Base-by-base conservation (phyloP, 2,329 filamentous ascomycete genomes). In the Ceratocystiopsis sp. region DNA sequence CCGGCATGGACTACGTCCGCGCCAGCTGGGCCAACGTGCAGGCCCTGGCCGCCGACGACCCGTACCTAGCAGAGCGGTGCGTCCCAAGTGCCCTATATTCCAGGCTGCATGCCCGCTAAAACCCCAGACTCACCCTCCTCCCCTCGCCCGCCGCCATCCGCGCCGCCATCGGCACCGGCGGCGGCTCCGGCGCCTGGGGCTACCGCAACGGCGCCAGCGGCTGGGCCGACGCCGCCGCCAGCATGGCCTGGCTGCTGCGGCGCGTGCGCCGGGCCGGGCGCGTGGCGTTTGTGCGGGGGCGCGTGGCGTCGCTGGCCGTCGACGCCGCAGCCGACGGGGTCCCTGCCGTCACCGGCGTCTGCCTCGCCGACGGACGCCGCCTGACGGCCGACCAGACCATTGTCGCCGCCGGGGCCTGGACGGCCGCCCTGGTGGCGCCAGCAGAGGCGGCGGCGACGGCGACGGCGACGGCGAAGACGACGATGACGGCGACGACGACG, bases 401-500 rank as follows among this genome's bases (percentile, higher is more conserved):
- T 44, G 68, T 93, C 3, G 86, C 89, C 0, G 78, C 86, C 0
- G 89, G 89, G 15, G 86, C 89, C 5, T 96, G 89, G 87, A 84
- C 83, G 2, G 73, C 78, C 3, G 69, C 73, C 2, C 34, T 49
- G 9, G 25, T 51, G n/a, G 35, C 38, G 12, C 41, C 12, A 13
- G 15, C 12, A 9, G 17, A 15, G 3, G 13, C 18, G 9, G 25
- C 13, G 0, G 21, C 39, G 2, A n/a, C 32, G 6, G 17, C 32
- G 19, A 21, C 19, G 19, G 7, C 19, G 19, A 21, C 19, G 19
- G 7, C 19, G 19, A 21, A 4, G 19, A 21, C 14, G 38, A 32
- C 6, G 18, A n/a, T 3, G 21, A 33, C 25, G 21, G 14, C 38
- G 15, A 29, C 42, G 2, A 15, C 42, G 1, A 21, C 19, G 4